A percentile compares a stretch with the other conserved stretches of the same genome.
These are phyloP conservation scores for Micromonas pusilla DNA, from an alignment of 139 green algal species.

Conservation along the genomic window DNA sequence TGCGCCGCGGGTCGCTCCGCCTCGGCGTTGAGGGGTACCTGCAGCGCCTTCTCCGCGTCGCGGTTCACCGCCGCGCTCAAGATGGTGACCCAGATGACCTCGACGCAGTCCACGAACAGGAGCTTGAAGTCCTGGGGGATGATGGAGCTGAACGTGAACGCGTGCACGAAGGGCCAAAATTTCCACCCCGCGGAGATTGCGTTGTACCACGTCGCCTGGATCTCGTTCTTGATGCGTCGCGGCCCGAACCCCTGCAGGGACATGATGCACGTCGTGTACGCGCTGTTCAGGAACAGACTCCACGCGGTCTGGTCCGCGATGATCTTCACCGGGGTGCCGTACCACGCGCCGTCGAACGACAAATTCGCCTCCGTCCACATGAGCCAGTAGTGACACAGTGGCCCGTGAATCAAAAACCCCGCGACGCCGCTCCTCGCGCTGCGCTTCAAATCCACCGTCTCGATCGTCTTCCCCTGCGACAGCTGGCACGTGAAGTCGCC, in stretches of 20 bases:
- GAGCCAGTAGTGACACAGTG: conserved; percentile 7
- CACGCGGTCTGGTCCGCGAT: conserved; percentile 44
- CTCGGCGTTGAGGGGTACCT: conserved; percentile 11
- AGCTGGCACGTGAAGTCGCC: neutral
- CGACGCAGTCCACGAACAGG: conserved; percentile 45
- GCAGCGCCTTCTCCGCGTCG: neutral
- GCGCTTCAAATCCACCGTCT: neutral
- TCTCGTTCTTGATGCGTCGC: conserved; percentile 16
- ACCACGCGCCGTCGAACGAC: neutral
- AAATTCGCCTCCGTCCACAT: neutral
- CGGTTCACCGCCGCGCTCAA: conserved; percentile 18
- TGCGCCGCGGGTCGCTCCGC: neutral
- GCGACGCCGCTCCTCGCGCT: neutral
- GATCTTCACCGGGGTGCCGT: conserved; percentile 35
- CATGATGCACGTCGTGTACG: conserved; percentile 40
- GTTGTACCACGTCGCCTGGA: conserved; percentile 31
- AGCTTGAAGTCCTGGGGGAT: conserved; percentile 42
- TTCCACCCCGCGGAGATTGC: conserved; percentile 43
- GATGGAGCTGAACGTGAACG: conserved; percentile 39
- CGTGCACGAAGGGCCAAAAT: conserved; percentile 45
- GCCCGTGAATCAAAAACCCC: neutral
- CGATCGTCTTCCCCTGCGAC: neutral
- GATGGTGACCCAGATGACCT: conserved; percentile 40
- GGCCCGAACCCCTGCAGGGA: conserved; percentile 36
- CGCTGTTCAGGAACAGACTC: conserved; percentile 37